phyloP scores from a whole-genome alignment of 164 flowering plant genomes.

The Aristolochia fimbriata region DNA sequence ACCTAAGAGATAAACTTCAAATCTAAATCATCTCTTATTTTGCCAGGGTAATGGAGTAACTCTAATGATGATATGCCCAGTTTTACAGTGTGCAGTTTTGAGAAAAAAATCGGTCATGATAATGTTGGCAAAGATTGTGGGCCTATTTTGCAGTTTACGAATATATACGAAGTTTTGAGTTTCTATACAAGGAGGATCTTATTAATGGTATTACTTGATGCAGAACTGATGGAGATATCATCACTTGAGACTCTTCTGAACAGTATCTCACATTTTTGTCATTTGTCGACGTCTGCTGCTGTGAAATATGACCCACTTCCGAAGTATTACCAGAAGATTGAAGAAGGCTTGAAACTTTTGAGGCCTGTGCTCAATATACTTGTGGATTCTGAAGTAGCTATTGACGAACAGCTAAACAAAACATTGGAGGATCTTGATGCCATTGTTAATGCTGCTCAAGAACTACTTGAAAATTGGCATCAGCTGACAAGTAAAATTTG shows the following conservation, averaged over 20 bases:
- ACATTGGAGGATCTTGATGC: slow-evolving; percentile 44
- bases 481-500: slow-evolving; percentile 67
- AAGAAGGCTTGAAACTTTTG: slow-evolving; percentile 55
- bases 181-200: too few relatives aligned
- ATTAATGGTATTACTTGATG: too few relatives aligned
- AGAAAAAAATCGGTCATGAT: too few relatives aligned
- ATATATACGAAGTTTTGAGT: too few relatives aligned
- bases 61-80: too few relatives aligned
- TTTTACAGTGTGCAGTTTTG: too few relatives aligned
- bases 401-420: slow-evolving; percentile 41
- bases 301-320: slow-evolving; percentile 38
- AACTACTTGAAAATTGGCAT: slow-evolving; percentile 57
- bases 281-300: slow-evolving; percentile 36
- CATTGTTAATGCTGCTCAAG: slow-evolving; percentile 47
- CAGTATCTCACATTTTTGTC: slow-evolving; percentile 37
- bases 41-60: too few relatives aligned
- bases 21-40: too few relatives aligned
- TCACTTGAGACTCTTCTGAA: slow-evolving; percentile 51
- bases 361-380: slow-evolving; percentile 56
- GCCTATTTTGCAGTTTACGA: too few relatives aligned
- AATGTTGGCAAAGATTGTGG: too few relatives aligned
- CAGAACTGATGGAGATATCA: slow-evolving; percentile 78
- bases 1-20: too few relatives aligned
- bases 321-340: slow-evolving; percentile 49
- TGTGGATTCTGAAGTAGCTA: slow-evolving; percentile 41